Base-by-base conservation (phyloP, 176 grass and related monocot genomes). In the Zizania latifolia region DNA sequence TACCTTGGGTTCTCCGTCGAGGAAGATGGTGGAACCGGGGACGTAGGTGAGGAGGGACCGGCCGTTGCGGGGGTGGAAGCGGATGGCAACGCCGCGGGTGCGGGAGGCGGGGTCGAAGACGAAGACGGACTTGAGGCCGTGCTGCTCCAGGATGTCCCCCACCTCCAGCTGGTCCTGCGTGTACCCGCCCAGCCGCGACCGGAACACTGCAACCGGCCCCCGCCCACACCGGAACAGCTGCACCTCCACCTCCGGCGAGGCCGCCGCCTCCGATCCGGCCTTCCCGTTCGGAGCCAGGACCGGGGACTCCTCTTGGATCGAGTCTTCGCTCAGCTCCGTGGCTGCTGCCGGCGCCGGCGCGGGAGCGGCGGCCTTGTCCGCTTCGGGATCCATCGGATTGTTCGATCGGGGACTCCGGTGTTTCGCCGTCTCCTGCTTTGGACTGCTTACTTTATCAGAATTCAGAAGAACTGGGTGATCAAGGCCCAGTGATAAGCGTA, bases 1-100 rank as follows among this genome's bases (percentile, higher is more conserved):
- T 73, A 90, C 94, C 91, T 92, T 98, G 58, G 94, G 91, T 44
- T 98, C 91, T 78, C 94, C 94, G 77, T 98, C 91, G n/a, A 98
- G 22, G 81, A 85, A 60, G 58, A 94, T 78, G 26, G 79, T 83
- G 58, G 91, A 90, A 48, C 69, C 86, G 23, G 79, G 66, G 29
- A 79, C 72, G 79, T 98, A 98, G 56, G 86, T 46, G 57, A 98
- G 88, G 59, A 92, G 83, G 34, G 94, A 98, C 5, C 88, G 88
- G 41, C 91, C 94, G 79, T 88, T 98, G 74, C 85, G 84, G 14
- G 86, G 61, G 59, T 83, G 79, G 86, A 98, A 98, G 57, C 94
- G 83, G 72, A 98, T 86, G 10, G 91, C 82, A 16, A 92, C 89
- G 60, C 89, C 84, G 67, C 91, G 79, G n/a, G 73, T 85, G 71